Percentiles rank a stretch among this genome's conserved stretches.
Conservation (phyloP, 768 basidiomycete species). For the Candolleomyces aberdarensis region DNA sequence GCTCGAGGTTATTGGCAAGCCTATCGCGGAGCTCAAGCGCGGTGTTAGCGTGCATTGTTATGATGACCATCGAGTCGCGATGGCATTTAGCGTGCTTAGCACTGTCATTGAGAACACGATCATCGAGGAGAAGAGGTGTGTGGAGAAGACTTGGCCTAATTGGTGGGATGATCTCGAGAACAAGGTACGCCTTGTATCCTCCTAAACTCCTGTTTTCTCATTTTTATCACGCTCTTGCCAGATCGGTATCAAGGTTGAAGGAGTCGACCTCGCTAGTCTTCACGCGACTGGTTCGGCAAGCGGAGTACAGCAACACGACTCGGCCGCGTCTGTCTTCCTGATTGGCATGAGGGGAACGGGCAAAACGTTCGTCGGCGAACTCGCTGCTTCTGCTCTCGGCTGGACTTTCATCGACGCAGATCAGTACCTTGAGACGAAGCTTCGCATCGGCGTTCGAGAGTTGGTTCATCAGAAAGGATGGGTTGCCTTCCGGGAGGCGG, state of each 20-base stretch:
- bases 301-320: constrained; percentile 28
- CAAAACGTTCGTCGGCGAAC: constrained; percentile 78
- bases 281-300: constrained; percentile 42
- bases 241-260: constrained; percentile 88
- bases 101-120: constrained; percentile 70
- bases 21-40: not conserved
- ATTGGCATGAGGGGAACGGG: constrained; percentile 98
- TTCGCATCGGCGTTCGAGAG: constrained; percentile 59
- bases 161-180: constrained; percentile 99
- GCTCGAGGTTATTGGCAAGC: constrained; percentile 22
- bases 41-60: too few species aligned
- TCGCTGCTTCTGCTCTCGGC: constrained; percentile 70
- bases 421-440: constrained; percentile 62
- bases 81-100: constrained; percentile 93
- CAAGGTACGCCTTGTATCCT: constrained; percentile 53
- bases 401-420: constrained; percentile 85
- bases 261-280: constrained; percentile 63
- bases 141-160: constrained; percentile 99
- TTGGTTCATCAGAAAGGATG: constrained; percentile 86
- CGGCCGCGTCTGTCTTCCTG: constrained; percentile 63
- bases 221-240: constrained; percentile 24
- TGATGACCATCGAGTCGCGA: constrained; percentile 56
- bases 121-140: constrained; percentile 94
- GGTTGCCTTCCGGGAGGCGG: constrained; percentile 84
- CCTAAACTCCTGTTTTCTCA: not conserved